Evolutionary conservation across 148 eudicot genomes (phyloP).

Genomic region (Rhododendron mucronatum): DNA sequence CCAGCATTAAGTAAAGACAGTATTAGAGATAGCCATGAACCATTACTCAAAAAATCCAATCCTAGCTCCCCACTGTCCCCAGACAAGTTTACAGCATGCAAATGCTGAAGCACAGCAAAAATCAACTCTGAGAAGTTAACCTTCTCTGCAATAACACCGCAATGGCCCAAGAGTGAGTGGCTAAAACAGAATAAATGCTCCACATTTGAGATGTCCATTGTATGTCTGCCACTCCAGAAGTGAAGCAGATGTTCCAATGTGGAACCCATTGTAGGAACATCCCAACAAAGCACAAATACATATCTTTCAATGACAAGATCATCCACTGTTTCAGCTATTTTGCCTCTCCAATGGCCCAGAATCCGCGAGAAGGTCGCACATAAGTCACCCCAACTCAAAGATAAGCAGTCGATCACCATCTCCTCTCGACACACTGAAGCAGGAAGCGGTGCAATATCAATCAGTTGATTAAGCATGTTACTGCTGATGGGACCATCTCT

Average conservation of each 20-base stretch:
- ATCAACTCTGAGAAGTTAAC: conserved; percentile 35
- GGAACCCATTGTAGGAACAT: conserved; percentile 53
- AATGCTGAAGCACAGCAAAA: conserved; percentile 48
- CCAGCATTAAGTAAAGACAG: conserved; percentile 59
- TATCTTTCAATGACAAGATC: conserved; percentile 88
- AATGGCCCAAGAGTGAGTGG: conserved; percentile 45
- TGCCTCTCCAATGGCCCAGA: conserved; percentile 68
- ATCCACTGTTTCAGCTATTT: conserved; percentile 55
- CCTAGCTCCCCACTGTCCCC: conserved; percentile 48
- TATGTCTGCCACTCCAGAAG: conserved; percentile 23
- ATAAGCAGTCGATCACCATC: conserved; percentile 26
- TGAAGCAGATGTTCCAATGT: conserved; percentile 27
- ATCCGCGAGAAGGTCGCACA: conserved; percentile 51
- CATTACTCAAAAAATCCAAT: conserved; percentile 69
- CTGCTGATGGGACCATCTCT: conserved; percentile 37
- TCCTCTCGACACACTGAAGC: conserved; percentile 42
- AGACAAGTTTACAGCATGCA: conserved; percentile 32
- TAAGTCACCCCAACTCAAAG: conserved; percentile 47
- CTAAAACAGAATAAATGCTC: conserved; percentile 53
- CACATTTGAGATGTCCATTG: conserved; percentile 45
- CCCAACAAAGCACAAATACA: conserved; percentile 88
- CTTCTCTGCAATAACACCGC: conserved; percentile 21
- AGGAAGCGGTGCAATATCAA: conserved; percentile 78
- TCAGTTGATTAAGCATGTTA: conserved; percentile 57
- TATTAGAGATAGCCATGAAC: conserved; percentile 76